Conservation (phyloP, 352 stramenopile genomes). For the Phytopythium cucurbitacearum region DNA sequence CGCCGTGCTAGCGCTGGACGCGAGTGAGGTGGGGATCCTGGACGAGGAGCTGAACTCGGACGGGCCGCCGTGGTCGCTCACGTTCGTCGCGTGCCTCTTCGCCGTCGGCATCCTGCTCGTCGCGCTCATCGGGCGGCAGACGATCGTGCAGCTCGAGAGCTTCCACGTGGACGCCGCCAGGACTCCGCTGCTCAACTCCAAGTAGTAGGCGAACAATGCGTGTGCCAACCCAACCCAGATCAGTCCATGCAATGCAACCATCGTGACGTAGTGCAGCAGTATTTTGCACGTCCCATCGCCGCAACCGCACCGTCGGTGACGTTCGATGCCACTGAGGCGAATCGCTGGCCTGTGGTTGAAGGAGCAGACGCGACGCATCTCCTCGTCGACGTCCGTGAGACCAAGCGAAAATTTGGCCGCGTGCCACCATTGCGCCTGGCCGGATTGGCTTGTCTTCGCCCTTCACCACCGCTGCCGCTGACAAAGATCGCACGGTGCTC, state of each 20-base stretch:
- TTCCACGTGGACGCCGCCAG: constrained; percentile 14
- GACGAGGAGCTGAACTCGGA: not conserved
- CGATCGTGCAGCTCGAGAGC: constrained; percentile 23
- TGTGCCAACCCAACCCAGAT: no score
- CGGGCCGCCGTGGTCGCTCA: constrained; percentile 23
- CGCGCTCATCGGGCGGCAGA: constrained; percentile 23
- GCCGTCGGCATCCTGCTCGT: constrained; percentile 21
- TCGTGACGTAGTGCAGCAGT: no score
- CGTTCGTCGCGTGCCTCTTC: constrained; percentile 21
- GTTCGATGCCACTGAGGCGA: no score
- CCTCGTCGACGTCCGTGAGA: not conserved
- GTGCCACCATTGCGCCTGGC: not conserved
- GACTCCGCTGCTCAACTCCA: constrained; percentile 16
- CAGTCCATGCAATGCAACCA: no score
- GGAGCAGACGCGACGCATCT: not conserved
- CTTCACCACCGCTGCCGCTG: not conserved
- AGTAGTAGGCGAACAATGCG: no score
- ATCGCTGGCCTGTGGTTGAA: constrained; percentile 4
- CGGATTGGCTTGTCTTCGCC: not conserved
- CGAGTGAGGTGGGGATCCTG: constrained; percentile 4
- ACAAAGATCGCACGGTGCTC: no score
- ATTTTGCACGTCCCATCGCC: no score
- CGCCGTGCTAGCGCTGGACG: constrained; percentile 6
- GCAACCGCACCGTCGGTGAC: no score
- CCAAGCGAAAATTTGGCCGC: constrained; percentile 1